Conservation (phyloP, 129 eudicot genomes). For the Flaveria ramosissima region DNA sequence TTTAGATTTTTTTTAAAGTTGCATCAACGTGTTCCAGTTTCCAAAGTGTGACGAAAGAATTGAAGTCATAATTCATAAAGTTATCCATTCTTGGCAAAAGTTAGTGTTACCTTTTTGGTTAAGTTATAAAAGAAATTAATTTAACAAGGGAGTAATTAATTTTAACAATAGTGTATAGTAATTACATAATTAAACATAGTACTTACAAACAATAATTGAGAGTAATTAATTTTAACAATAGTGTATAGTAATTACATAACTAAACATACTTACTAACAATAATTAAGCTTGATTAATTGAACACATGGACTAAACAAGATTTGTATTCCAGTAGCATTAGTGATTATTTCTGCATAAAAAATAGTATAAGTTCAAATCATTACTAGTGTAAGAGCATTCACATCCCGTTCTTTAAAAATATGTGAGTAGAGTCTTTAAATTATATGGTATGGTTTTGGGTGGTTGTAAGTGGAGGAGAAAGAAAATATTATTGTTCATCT, state of each 20-base stretch:
- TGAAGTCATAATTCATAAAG: neutral
- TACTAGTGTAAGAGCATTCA: too few relatives aligned
- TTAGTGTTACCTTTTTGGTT: conserved; percentile 8
- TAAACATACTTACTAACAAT: neutral
- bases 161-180: neutral
- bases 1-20: neutral
- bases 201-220: too few relatives aligned
- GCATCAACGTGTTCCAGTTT: neutral
- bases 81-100: conserved; percentile 9
- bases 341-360: too few relatives aligned
- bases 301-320: neutral
- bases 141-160: neutral
- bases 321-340: too few relatives aligned
- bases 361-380: too few relatives aligned
- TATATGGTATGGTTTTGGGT: too few relatives aligned
- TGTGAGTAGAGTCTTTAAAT: too few relatives aligned
- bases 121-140: neutral
- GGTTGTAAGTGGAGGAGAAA: too few relatives aligned
- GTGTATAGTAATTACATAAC: neutral
- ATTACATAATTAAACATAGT: neutral
- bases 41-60: neutral
- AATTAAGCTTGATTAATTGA: neutral
- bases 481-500: too few relatives aligned
- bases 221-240: neutral
- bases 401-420: too few relatives aligned